Evolutionary conservation across 179 eudicot species (phyloP).

Genomic region (Gypsophila paniculata): DNA sequence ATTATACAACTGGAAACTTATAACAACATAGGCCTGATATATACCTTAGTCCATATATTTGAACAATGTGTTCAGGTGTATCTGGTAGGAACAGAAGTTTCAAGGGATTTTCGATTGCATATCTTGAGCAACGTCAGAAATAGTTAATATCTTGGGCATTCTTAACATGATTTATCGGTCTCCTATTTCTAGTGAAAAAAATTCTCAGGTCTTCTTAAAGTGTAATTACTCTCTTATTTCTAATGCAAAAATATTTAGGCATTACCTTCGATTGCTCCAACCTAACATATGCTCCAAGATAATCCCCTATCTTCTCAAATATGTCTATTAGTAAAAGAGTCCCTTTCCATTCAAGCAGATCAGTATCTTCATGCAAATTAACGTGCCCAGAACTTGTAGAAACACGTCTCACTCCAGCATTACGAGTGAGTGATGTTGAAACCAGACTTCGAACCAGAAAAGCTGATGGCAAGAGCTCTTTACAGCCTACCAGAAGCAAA

Average conservation of each 20-base stretch:
- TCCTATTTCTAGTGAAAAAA: no score
- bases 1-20: neutral
- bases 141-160: neutral
- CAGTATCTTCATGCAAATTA: neutral
- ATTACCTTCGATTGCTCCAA: neutral
- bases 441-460: neutral
- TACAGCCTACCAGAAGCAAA: neutral
- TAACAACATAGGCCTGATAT: neutral
- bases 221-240: neutral
- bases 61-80: neutral
- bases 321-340: neutral
- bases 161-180: neutral
- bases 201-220: no score
- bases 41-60: neutral
- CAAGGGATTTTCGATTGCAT: no score
- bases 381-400: neutral
- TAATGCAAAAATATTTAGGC: neutral
- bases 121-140: neutral
- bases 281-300: neutral
- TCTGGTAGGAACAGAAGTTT: no score
- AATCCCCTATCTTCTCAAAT: neutral
- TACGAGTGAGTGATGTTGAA: neutral
- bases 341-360: neutral
- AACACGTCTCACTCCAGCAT: neutral
- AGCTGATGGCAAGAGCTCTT: slow-evolving; percentile 1